A percentile compares a stretch with the other conserved stretches of the same genome.
Evolutionary conservation across 352 stramenopile species (phyloP).

Genomic region (Plasmopara muralis): DNA sequence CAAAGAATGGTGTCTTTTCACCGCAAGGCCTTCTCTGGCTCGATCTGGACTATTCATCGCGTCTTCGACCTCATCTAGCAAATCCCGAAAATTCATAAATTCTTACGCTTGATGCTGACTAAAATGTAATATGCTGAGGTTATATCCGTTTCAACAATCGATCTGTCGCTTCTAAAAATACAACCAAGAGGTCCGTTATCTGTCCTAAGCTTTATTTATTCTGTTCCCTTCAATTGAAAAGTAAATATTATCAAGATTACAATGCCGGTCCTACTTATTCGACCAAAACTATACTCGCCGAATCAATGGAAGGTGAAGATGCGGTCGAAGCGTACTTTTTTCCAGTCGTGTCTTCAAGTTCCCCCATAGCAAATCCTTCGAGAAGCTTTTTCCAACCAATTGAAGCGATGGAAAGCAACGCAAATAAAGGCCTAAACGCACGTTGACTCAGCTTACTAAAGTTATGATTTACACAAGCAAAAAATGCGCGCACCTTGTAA

Average conservation of each 20-base stretch:
- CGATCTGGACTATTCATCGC: conserved; percentile 38
- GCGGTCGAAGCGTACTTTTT: conserved; percentile 12
- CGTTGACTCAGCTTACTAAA: not conserved
- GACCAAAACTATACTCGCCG: conserved; percentile 18
- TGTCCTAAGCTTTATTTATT: conserved; percentile 16
- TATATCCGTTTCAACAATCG: conserved; percentile 11
- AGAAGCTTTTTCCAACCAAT: conserved; percentile 56
- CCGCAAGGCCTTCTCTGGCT: conserved; percentile 5
- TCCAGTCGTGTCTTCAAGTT: conserved; percentile 24
- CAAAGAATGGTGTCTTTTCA: too few relatives aligned
- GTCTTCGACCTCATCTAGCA: conserved; percentile 66
- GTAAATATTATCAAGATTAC: conserved; percentile 3
- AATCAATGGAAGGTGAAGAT: conserved; percentile 8
- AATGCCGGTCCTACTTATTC: conserved; percentile 16
- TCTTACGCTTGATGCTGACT: not conserved
- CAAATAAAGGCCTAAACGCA: conserved; percentile 33
- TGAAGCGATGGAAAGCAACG: conserved; percentile 65
- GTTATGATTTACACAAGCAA: not conserved
- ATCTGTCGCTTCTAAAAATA: conserved; percentile 7
- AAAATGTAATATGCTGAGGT: too few relatives aligned
- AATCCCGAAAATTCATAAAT: conserved; percentile 63
- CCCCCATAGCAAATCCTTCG: conserved; percentile 35
- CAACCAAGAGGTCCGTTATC: conserved; percentile 1
- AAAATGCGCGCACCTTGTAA: conserved; percentile 36
- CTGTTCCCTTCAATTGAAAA: not conserved